Percentiles rank a stretch among this genome's conserved stretches.
Evolutionary conservation across 176 grass and related monocot species (phyloP).

Genomic region (Carex scoparia): DNA sequence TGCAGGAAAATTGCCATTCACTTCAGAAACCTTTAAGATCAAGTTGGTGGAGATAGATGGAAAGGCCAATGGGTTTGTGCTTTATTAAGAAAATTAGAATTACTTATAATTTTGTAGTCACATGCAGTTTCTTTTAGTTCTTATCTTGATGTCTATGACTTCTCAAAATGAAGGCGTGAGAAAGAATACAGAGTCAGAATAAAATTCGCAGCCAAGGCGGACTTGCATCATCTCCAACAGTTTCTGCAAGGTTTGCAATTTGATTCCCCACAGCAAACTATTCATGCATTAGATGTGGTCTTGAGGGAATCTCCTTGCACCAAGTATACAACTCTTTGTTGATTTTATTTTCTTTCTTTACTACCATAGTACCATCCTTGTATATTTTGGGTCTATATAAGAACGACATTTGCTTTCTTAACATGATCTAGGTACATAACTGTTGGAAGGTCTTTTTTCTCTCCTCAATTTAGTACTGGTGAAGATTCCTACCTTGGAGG

Average conservation of each 20-base stretch:
- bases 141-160: neutral
- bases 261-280: conserved; percentile 51
- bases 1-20: conserved; percentile 48
- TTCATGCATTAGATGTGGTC: conserved; percentile 76
- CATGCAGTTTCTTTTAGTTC: neutral
- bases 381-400: neutral
- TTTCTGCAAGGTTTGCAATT: conserved; percentile 40
- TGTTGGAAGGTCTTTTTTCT: conserved; percentile 72
- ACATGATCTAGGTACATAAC: conserved; percentile 41
- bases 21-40: conserved; percentile 32
- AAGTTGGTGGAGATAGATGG: conserved; percentile 22
- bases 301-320: conserved; percentile 37
- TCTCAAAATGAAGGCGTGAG: neutral
- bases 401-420: neutral
- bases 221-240: conserved; percentile 39
- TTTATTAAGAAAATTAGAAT: neutral
- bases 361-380: neutral
- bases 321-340: conserved; percentile 22
- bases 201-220: conserved; percentile 32
- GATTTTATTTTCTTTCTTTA: neutral
- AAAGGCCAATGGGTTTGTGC: conserved; percentile 29
- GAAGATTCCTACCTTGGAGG: conserved; percentile 20
- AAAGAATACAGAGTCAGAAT: conserved; percentile 49
- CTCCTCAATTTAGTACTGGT: conserved; percentile 29
- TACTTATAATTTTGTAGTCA: neutral